phyloP scores from a whole-genome alignment of 371 early-diverging fungal genomes.

The Quaeritorhiza haematococci region DNA sequence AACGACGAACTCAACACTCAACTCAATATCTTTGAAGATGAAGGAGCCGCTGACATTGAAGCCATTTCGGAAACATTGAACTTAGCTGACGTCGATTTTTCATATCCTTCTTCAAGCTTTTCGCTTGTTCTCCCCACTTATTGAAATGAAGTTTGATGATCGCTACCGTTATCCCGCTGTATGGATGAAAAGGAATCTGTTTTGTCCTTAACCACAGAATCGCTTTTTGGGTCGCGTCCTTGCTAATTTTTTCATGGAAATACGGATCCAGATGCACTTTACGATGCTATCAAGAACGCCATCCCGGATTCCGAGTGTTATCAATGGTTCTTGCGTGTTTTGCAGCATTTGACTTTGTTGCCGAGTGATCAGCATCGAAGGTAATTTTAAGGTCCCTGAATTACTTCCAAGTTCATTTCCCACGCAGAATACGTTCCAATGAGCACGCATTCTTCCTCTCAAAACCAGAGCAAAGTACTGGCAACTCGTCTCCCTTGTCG shows the following conservation, averaged over 20 bases:
- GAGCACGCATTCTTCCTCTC: slow-evolving; percentile 3
- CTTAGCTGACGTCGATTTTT: neutral
- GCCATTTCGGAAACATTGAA: neutral
- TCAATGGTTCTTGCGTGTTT: slow-evolving; percentile 10
- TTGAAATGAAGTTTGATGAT: too few relatives aligned
- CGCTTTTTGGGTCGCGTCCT: too few relatives aligned
- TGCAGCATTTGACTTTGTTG: slow-evolving; percentile 11
- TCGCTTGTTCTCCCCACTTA: too few relatives aligned
- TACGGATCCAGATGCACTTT: slow-evolving; percentile 11
- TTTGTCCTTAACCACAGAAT: too few relatives aligned
- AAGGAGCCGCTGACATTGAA: slow-evolving; percentile 19
- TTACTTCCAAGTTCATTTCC: neutral
- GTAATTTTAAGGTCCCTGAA: slow-evolving; percentile 3
- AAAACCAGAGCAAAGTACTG: slow-evolving; percentile 8
- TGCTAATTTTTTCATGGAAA: too few relatives aligned
- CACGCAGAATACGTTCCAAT: neutral
- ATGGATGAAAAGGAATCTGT: too few relatives aligned
- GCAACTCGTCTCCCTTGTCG: slow-evolving; percentile 1
- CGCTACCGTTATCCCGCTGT: too few relatives aligned
- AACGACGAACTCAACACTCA: slow-evolving; percentile 19
- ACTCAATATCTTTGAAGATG: slow-evolving; percentile 25
- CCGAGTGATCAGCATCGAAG: slow-evolving; percentile 16
- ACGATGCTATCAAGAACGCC: slow-evolving; percentile 4
- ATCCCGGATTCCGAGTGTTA: slow-evolving; percentile 10
- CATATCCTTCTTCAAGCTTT: neutral